Evolutionary conservation across 2,329 filamentous ascomycete genomes (phyloP).

Genomic region (Sporothrix brunneoviolacea): DNA sequence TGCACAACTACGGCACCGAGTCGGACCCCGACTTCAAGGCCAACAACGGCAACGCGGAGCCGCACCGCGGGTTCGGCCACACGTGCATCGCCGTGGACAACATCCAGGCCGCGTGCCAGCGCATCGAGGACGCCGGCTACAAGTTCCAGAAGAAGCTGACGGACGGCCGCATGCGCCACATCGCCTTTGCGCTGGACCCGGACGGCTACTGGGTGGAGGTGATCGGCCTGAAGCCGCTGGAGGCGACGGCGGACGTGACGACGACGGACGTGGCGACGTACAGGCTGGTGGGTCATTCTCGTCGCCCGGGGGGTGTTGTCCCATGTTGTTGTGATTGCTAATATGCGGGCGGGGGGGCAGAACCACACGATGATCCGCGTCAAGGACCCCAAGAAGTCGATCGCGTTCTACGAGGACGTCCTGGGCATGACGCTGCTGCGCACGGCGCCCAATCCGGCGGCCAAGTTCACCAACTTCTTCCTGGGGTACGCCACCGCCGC

Average conservation of each 20-base stretch:
- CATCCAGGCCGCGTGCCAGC: constrained; percentile 82
- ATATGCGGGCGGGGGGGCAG: too few relatives aligned
- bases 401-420: constrained; percentile 77
- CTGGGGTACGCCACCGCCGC: constrained; percentile 68
- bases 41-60: constrained; percentile 87
- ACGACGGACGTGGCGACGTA: constrained; percentile 71
- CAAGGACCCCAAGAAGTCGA: constrained; percentile 68
- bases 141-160: constrained; percentile 90
- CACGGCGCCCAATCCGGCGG: constrained; percentile 61
- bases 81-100: constrained; percentile 77
- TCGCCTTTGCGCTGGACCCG: constrained; percentile 85
- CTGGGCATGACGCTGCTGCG: constrained; percentile 82
- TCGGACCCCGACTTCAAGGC: constrained; percentile 71
- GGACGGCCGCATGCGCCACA: constrained; percentile 79
- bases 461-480: constrained; percentile 87
- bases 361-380: constrained; percentile 95
- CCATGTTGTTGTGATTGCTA: not conserved
- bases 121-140: constrained; percentile 85
- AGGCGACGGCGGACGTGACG: constrained; percentile 64
- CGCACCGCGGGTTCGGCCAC: constrained; percentile 77
- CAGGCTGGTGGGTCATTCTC: constrained; percentile 47
- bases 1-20: constrained; percentile 83
- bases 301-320: too few relatives aligned
- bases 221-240: constrained; percentile 63
- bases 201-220: constrained; percentile 86